Conservation (phyloP, 2,329 filamentous ascomycete genomes). For the Stagonosporopsis chrysanthemi region DNA sequence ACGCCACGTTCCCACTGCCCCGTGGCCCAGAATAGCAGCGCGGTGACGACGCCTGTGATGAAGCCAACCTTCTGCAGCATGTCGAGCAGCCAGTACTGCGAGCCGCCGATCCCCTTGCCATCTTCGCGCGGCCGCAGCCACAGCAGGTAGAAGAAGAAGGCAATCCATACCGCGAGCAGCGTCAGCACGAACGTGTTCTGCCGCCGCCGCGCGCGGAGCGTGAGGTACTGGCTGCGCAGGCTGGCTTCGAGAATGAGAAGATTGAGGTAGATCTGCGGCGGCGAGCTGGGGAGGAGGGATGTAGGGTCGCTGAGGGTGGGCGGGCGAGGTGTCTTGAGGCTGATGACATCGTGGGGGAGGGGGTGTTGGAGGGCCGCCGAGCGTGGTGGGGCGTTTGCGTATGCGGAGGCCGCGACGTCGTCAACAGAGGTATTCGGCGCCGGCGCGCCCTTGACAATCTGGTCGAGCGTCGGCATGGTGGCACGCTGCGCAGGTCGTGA, state of each 20-base stretch:
- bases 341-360: conserved; percentile 41
- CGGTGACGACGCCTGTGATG: conserved; percentile 88
- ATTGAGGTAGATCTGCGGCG: conserved; percentile 97
- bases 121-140: conserved; percentile 97
- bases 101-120: conserved; percentile 87
- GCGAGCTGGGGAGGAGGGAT: conserved; percentile 83
- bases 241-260: conserved; percentile 96
- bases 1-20: conserved; percentile 97
- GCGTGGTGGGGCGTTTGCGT: conserved; percentile 23
- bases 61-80: conserved; percentile 89
- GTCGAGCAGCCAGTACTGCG: conserved; percentile 95
- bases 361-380: conserved; percentile 18
- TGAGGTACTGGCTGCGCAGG: conserved; percentile 89
- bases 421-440: conserved; percentile 63
- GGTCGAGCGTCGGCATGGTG: conserved; percentile 66
- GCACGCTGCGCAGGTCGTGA: neutral
- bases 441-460: conserved; percentile 89
- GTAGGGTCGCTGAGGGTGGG: conserved; percentile 70
- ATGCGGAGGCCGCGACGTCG: conserved; percentile 48
- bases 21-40: conserved; percentile 87
- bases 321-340: conserved; percentile 47
- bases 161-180: conserved; percentile 79
- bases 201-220: conserved; percentile 83
- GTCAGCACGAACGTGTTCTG: conserved; percentile 93
- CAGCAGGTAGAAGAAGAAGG: conserved; percentile 85